A percentile compares a stretch with the other conserved stretches of the same genome.
Conservation (phyloP, 495 filamentous ascomycete species). For the Hyaloscypha bicolor region DNA sequence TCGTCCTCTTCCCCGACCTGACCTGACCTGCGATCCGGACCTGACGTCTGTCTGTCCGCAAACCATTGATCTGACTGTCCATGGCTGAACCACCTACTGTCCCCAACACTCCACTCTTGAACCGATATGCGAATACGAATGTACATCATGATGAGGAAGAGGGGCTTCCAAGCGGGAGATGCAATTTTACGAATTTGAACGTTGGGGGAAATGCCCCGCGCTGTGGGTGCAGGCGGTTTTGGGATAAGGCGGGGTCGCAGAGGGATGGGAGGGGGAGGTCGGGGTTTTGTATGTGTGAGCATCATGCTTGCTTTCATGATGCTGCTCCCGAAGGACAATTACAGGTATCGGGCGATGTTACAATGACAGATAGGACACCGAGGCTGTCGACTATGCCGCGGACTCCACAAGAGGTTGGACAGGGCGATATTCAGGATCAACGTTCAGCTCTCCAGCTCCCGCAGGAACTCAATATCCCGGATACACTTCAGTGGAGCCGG, state of each 20-base stretch:
- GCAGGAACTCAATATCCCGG: constrained; percentile 36
- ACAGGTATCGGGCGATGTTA: neutral
- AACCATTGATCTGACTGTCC: constrained; percentile 31
- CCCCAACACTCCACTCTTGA: constrained; percentile 47
- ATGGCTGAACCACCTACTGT: constrained; percentile 50
- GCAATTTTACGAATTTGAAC: constrained; percentile 62
- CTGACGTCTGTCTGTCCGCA: neutral
- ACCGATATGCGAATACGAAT: constrained; percentile 46
- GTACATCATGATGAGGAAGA: constrained; percentile 33
- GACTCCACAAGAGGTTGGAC: neutral
- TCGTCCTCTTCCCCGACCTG: constrained; percentile 10
- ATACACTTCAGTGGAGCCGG: constrained; percentile 51
- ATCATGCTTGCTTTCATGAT: constrained; percentile 74
- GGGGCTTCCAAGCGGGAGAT: constrained; percentile 55
- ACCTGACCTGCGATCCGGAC: neutral
- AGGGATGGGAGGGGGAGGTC: constrained; percentile 33
- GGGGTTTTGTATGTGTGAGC: constrained; percentile 66
- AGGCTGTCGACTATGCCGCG: neutral
- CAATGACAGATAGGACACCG: constrained; percentile 9
- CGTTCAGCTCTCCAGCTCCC: constrained; percentile 9
- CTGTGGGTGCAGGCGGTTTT: constrained; percentile 71
- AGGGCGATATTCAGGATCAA: constrained; percentile 10
- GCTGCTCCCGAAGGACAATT: constrained; percentile 34
- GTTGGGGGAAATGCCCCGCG: constrained; percentile 44
- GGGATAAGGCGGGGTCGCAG: constrained; percentile 44